Evolutionary conservation across 2,329 filamentous ascomycete genomes (phyloP).

Genomic region (Aspergillus thermomutatus): DNA sequence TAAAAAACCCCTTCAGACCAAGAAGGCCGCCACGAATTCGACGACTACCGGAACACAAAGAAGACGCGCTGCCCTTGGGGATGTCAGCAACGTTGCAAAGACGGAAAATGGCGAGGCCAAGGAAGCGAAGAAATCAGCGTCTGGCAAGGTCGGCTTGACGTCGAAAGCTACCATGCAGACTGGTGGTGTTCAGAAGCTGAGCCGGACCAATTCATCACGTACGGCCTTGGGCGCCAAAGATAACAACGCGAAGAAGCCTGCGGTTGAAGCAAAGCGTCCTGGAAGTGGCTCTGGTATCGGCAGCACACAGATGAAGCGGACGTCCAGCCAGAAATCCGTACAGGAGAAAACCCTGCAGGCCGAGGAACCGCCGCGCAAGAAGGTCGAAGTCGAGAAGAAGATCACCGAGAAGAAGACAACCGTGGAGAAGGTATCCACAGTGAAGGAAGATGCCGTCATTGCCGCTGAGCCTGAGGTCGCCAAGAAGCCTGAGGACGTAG

Average conservation of each 20-base stretch:
- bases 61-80: conserved; percentile 82
- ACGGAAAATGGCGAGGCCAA: conserved; percentile 52
- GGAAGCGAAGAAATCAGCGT: conserved; percentile 70
- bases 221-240: conserved; percentile 65
- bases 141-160: conserved; percentile 63
- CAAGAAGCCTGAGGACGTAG: conserved; percentile 39
- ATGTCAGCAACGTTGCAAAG: conserved; percentile 94
- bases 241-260: conserved; percentile 57
- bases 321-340: conserved; percentile 51
- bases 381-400: conserved; percentile 56
- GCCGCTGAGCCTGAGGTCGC: conserved; percentile 34
- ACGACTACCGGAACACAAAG: conserved; percentile 53
- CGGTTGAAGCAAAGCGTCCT: conserved; percentile 65
- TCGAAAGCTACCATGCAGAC: conserved; percentile 75
- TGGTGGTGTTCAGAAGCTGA: conserved; percentile 74
- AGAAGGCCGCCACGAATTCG: conserved; percentile 56
- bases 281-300: conserved; percentile 69
- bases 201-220: conserved; percentile 59
- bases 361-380: conserved; percentile 67
- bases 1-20: conserved; percentile 66
- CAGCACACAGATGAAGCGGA: conserved; percentile 65
- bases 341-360: conserved; percentile 57
- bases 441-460: conserved; percentile 23
- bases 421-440: conserved; percentile 31
- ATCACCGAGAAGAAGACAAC: conserved; percentile 15